phyloP scores from a whole-genome alignment of 2,329 filamentous ascomycete species.

The Fusarium keratoplasticum region DNA sequence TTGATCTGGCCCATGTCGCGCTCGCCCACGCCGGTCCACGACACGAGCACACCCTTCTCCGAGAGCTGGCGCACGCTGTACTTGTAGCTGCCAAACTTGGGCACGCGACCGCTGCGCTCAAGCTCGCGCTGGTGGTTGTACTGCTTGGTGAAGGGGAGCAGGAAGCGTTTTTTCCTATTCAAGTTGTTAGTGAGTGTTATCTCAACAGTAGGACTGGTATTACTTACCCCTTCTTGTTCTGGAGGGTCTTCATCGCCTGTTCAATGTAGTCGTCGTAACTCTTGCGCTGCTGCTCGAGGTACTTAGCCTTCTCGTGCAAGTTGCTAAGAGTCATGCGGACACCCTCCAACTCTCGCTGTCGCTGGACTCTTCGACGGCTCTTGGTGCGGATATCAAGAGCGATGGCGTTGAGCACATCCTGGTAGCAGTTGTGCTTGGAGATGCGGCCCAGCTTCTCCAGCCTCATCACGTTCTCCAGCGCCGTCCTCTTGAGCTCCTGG shows the following conservation, averaged over 20 bases:
- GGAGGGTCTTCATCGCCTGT: conserved; percentile 95
- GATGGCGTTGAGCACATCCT: conserved; percentile 97
- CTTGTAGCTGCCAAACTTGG: conserved; percentile 98
- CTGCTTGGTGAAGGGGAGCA: conserved; percentile 97
- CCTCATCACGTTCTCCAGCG: conserved; percentile 91
- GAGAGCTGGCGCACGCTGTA: conserved; percentile 90
- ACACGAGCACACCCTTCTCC: conserved; percentile 93
- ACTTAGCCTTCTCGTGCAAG: conserved; percentile 86
- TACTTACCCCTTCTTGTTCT: conserved; percentile 90
- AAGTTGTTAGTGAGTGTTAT: conserved; percentile 27
- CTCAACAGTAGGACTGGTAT: background rate
- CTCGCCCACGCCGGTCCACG: conserved; percentile 87
- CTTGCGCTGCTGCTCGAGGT: conserved; percentile 94
- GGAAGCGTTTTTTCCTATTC: conserved; percentile 86
- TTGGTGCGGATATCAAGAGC: conserved; percentile 97
- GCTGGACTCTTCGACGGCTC: conserved; percentile 90
- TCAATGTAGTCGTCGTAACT: conserved; percentile 99
- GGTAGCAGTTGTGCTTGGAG: conserved; percentile 90
- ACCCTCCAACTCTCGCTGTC: conserved; percentile 89
- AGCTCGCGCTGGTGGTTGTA: conserved; percentile 99
- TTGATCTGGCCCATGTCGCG: conserved; percentile 92
- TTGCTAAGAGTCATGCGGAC: conserved; percentile 80
- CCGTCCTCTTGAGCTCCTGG: conserved; percentile 90
- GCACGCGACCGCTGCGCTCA: conserved; percentile 89
- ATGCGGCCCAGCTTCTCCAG: conserved; percentile 91